Evolutionary conservation across 148 eudicot species (phyloP), one percentile per base, ranked within the genome.

Genomic region (Spergularia bocconei): DNA sequence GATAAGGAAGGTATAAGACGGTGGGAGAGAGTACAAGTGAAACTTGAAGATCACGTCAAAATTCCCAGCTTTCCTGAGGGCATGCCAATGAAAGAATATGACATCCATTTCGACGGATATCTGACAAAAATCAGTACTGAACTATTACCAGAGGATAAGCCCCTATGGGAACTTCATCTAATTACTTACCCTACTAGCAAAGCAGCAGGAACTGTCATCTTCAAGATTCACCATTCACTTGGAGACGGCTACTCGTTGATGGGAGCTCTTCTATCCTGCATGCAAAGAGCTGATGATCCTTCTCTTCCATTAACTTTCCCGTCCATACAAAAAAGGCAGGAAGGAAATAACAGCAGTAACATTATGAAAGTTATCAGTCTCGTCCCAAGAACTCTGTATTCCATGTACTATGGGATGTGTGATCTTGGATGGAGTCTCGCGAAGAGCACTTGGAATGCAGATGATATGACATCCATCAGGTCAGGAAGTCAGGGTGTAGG

Each of bases 221-320:
- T 93, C 79, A 93, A 90, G 85, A 86, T 93, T 41, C 98, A 93
- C 77, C 98, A 93, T 68, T 83, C 93, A 5, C 80, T 91, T 5
- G 98, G 96, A 1, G 93, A 93, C 20, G 98, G 98, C 11, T 93
- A 79, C 77, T 91, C 98, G 3, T 67, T 93, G 0, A 93, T 93
- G 98, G 93, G 98, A 1, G 91, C 92, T 7, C 96, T 93, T 25
- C 91, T 93, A n/a, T 89, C 98, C 11, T 89, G 90, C 74, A 41
- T 89, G 11, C 82, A 87, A 63, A 73, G 93, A 72, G 85, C 91
- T 5, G 96, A 93, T 25, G 39, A 91, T 54, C 91, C 93, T 41
- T 74, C 84, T 2, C 82, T 89, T 52, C 93, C 97, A 1, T 63
- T 89, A 9, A 89, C 91, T 3, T 89, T 93, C 59, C 97, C 92